Percentiles rank a stretch among this genome's conserved stretches.
phyloP scores from a whole-genome alignment of 805 yeast genomes.

The Yamadazyma paraphyllophila region DNA sequence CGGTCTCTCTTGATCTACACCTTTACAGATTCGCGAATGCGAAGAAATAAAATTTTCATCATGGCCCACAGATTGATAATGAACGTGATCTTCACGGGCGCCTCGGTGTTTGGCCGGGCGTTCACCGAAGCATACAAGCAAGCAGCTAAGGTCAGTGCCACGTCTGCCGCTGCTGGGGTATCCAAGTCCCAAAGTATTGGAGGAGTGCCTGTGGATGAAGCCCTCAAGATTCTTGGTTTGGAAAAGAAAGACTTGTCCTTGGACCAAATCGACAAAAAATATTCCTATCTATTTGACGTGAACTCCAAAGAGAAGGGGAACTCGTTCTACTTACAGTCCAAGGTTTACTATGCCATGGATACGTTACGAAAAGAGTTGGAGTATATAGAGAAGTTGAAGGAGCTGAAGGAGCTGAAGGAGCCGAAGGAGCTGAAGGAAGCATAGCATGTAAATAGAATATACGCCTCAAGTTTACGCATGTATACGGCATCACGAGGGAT shows the following conservation, averaged over 20 bases:
- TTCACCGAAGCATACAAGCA: slow-evolving; percentile 96
- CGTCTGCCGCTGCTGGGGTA: slow-evolving; percentile 47
- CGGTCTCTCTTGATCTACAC: not conserved
- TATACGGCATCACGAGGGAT: too few species aligned
- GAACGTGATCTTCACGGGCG: slow-evolving; percentile 90
- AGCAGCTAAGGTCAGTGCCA: slow-evolving; percentile 91
- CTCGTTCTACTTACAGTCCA: slow-evolving; percentile 88
- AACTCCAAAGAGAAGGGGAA: slow-evolving; percentile 96
- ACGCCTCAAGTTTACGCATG: not conserved
- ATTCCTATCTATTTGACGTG: slow-evolving; percentile 78
- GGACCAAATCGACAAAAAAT: slow-evolving; percentile 66
- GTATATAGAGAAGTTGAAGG: slow-evolving; percentile 46
- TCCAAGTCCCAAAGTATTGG: slow-evolving; percentile 56
- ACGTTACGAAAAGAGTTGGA: slow-evolving; percentile 77
- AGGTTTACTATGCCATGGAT: slow-evolving; percentile 93
- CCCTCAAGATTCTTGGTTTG: slow-evolving; percentile 84
- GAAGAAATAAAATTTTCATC: slow-evolving; percentile 4
- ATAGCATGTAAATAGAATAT: slow-evolving; percentile 1
- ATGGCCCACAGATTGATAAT: slow-evolving; percentile 90
- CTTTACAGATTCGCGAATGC: slow-evolving; percentile 1
- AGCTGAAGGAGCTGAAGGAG: too few species aligned
- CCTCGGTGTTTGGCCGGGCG: slow-evolving; percentile 93
- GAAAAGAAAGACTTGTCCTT: slow-evolving; percentile 54
- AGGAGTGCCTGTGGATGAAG: slow-evolving; percentile 85
- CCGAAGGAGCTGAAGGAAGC: not conserved